Percentiles rank a stretch among this genome's conserved stretches.
phyloP scores from a whole-genome alignment of 768 basidiomycete genomes.

The Guyanaporus albipodus region DNA sequence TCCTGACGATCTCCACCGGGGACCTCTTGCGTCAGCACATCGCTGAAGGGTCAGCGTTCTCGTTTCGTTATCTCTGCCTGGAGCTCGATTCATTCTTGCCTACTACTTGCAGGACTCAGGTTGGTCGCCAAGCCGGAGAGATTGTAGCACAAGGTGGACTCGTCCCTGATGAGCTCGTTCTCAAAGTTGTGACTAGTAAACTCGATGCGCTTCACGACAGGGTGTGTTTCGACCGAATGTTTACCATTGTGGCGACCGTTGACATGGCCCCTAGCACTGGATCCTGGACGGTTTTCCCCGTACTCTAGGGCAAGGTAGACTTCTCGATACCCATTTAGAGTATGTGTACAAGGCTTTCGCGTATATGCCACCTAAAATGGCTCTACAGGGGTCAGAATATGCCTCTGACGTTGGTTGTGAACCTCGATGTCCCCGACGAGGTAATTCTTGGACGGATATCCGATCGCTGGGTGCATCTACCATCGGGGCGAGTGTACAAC shows the following conservation, averaged over 20 bases:
- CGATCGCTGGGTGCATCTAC: slow-evolving; percentile 85
- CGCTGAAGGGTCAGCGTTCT: slow-evolving; percentile 39
- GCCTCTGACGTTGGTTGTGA: slow-evolving; percentile 77
- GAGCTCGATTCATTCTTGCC: slow-evolving; percentile 5
- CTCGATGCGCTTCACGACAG: slow-evolving; percentile 62
- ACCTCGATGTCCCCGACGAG: slow-evolving; percentile 84
- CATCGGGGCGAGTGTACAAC: slow-evolving; percentile 90
- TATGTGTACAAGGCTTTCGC: slow-evolving; percentile 29
- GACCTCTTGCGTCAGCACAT: slow-evolving; percentile 87
- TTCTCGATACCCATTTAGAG: slow-evolving; percentile 75
- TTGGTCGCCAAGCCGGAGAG: slow-evolving; percentile 71
- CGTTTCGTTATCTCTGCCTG: background rate
- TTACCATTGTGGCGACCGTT: background rate
- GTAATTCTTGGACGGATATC: slow-evolving; percentile 83
- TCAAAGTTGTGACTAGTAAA: slow-evolving; percentile 70
- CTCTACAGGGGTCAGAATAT: slow-evolving; percentile 50
- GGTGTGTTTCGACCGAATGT: slow-evolving; percentile 36
- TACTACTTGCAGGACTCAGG: slow-evolving; percentile 50
- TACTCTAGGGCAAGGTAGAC: slow-evolving; percentile 76
- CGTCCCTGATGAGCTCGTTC: slow-evolving; percentile 75
- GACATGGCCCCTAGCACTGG: slow-evolving; percentile 60
- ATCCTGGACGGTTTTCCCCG: slow-evolving; percentile 92
- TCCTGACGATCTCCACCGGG: slow-evolving; percentile 74
- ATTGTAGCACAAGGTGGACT: slow-evolving; percentile 78
- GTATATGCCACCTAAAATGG: background rate